Percentiles rank a stretch among this genome's conserved stretches.
These are phyloP conservation scores for Microsporum canis DNA, from an alignment of 2,329 filamentous ascomycete genomes.

Conservation along the genomic window DNA sequence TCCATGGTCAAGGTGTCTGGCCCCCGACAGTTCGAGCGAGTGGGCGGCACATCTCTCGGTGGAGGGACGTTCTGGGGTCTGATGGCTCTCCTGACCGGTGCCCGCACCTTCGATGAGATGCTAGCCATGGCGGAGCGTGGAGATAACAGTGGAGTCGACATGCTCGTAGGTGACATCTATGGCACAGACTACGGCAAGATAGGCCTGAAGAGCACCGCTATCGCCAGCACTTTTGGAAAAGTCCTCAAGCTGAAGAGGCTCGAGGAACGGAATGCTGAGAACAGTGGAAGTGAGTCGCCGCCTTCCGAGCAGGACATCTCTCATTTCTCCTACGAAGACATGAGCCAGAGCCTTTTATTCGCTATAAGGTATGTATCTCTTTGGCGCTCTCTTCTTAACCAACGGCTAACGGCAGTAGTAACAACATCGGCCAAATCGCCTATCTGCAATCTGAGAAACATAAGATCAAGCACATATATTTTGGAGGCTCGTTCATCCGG, in stretches of 20 bases:
- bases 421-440: conserved; percentile 96
- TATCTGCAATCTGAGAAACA: conserved; percentile 97
- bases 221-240: conserved; percentile 92
- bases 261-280: conserved; percentile 67
- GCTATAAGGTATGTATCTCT: conserved; percentile 53
- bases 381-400: background rate
- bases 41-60: conserved; percentile 87
- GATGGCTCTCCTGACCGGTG: conserved; percentile 82
- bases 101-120: conserved; percentile 96
- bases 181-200: conserved; percentile 94
- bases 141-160: conserved; percentile 87
- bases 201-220: conserved; percentile 86
- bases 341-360: conserved; percentile 82
- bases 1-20: conserved; percentile 96
- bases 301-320: conserved; percentile 28
- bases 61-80: conserved; percentile 97
- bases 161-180: conserved; percentile 97
- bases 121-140: conserved; percentile 78
- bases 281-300: conserved; percentile 38
- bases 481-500: conserved; percentile 91
- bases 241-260: conserved; percentile 87
- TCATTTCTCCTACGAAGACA: conserved; percentile 67
- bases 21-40: conserved; percentile 72
- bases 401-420: conserved; percentile 43
- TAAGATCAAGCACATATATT: conserved; percentile 84